phyloP scores from a whole-genome alignment of 2,329 filamentous ascomycete genomes.

The Colletotrichum melonis region DNA sequence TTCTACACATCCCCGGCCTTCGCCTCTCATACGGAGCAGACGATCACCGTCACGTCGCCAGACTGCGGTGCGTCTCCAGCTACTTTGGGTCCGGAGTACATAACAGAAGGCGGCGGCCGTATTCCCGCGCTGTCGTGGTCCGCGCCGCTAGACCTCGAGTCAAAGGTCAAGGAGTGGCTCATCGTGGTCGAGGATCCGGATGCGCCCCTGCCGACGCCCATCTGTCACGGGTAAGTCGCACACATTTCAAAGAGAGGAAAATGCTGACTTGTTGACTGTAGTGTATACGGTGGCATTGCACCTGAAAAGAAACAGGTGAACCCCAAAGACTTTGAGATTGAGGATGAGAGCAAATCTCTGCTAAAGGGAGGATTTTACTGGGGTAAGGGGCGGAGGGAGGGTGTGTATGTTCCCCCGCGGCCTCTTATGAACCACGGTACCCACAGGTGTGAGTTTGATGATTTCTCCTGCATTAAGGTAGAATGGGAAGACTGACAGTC shows the following conservation, averaged over 20 bases:
- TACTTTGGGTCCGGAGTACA: conserved; percentile 50
- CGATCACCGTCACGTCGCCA: conserved; percentile 51
- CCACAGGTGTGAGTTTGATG: conserved; percentile 57
- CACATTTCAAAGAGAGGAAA: neutral
- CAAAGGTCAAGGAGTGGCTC: conserved; percentile 55
- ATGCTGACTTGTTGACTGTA: neutral
- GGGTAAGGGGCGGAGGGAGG: conserved; percentile 52
- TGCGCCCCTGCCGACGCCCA: conserved; percentile 54
- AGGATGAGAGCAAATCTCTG: conserved; percentile 41
- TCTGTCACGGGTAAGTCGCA: conserved; percentile 55
- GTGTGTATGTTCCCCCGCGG: conserved; percentile 56
- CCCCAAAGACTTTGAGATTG: conserved; percentile 50
- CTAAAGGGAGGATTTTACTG: conserved; percentile 60
- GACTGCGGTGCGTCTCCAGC: conserved; percentile 52
- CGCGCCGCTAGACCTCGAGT: conserved; percentile 41
- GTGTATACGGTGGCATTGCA: conserved; percentile 54
- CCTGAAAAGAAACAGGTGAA: conserved; percentile 46
- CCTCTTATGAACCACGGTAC: conserved; percentile 62
- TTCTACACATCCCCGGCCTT: conserved; percentile 52
- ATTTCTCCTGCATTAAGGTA: neutral
- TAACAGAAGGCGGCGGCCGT: conserved; percentile 49
- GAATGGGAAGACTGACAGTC: neutral
- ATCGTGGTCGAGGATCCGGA: conserved; percentile 60
- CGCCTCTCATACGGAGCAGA: conserved; percentile 45
- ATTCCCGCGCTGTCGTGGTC: conserved; percentile 57